Evolutionary conservation across 2,329 filamentous ascomycete genomes (phyloP).

Genomic region (Sarocladiaceae sp.): DNA sequence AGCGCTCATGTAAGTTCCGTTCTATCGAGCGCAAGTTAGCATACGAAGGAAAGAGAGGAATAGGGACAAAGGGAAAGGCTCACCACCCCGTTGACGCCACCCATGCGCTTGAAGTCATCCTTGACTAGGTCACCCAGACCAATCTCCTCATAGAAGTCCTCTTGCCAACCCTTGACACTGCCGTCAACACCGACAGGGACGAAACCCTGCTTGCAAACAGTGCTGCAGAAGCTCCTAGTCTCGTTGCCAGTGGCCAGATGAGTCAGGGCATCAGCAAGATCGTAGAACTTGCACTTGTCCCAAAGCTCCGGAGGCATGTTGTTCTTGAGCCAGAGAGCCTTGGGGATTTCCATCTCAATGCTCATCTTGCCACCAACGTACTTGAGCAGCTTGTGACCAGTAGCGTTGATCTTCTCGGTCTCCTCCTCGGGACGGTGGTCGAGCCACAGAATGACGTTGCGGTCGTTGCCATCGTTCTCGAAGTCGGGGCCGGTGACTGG

Average conservation of each 20-base stretch:
- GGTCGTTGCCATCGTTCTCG: constrained; percentile 69
- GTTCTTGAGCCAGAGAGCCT: constrained; percentile 97
- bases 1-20: constrained; percentile 84
- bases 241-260: constrained; percentile 92
- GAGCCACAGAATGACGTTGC: constrained; percentile 96
- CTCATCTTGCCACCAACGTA: constrained; percentile 99
- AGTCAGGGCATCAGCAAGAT: constrained; percentile 87
- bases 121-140: constrained; percentile 80
- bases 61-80: constrained; percentile 45
- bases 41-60: constrained; percentile 34
- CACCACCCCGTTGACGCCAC: constrained; percentile 92
- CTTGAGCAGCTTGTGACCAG: constrained; percentile 84
- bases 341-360: constrained; percentile 99
- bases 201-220: constrained; percentile 95
- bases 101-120: constrained; percentile 88
- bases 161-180: constrained; percentile 97
- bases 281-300: constrained; percentile 93
- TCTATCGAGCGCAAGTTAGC: constrained; percentile 50
- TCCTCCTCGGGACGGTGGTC: constrained; percentile 91
- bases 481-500: constrained; percentile 88
- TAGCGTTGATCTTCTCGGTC: constrained; percentile 89
- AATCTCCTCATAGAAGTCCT: constrained; percentile 84
- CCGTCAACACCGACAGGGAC: constrained; percentile 96
- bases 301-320: constrained; percentile 93
- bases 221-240: constrained; percentile 89